These are phyloP conservation scores for Athelia psychrophila DNA, from an alignment of 1,284 basidiomycete species.

Conservation along the genomic window DNA sequence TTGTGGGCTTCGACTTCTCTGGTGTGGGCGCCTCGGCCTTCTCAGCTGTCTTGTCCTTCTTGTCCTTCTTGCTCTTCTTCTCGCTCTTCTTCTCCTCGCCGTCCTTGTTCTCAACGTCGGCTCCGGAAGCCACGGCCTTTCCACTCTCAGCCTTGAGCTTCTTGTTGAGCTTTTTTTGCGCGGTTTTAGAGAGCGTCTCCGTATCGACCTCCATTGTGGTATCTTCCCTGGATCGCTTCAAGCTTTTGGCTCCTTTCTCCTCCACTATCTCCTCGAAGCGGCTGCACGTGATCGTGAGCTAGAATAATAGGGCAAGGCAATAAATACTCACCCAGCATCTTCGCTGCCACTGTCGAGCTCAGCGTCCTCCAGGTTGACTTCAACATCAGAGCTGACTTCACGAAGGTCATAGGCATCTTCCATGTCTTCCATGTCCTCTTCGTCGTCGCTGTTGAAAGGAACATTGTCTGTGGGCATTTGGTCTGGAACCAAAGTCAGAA, in stretches of 20 bases:
- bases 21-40: slow-evolving; percentile 23
- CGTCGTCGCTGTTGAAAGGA: slow-evolving; percentile 45
- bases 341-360: slow-evolving; percentile 63
- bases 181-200: slow-evolving; percentile 41
- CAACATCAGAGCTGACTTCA: slow-evolving; percentile 78
- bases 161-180: slow-evolving; percentile 71
- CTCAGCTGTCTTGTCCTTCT: slow-evolving; percentile 28
- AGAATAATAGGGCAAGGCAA: not conserved
- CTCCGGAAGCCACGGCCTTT: slow-evolving; percentile 44
- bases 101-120: slow-evolving; percentile 31
- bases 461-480: slow-evolving; percentile 47
- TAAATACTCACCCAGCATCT: slow-evolving; percentile 37
- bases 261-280: slow-evolving; percentile 66
- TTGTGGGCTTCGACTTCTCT: slow-evolving; percentile 44
- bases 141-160: slow-evolving; percentile 70
- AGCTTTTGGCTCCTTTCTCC: slow-evolving; percentile 30
- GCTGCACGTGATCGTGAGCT: slow-evolving; percentile 25
- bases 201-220: slow-evolving; percentile 44
- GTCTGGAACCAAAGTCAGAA: slow-evolving; percentile 32
- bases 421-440: slow-evolving; percentile 40
- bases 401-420: slow-evolving; percentile 61
- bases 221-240: slow-evolving; percentile 64
- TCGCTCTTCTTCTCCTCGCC: slow-evolving; percentile 32
- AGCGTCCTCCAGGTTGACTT: slow-evolving; percentile 46
- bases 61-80: slow-evolving; percentile 38